A percentile compares a stretch with the other conserved stretches of the same genome.
Conservation (phyloP, 1,284 basidiomycete species). For the Microbotryum violaceum region DNA sequence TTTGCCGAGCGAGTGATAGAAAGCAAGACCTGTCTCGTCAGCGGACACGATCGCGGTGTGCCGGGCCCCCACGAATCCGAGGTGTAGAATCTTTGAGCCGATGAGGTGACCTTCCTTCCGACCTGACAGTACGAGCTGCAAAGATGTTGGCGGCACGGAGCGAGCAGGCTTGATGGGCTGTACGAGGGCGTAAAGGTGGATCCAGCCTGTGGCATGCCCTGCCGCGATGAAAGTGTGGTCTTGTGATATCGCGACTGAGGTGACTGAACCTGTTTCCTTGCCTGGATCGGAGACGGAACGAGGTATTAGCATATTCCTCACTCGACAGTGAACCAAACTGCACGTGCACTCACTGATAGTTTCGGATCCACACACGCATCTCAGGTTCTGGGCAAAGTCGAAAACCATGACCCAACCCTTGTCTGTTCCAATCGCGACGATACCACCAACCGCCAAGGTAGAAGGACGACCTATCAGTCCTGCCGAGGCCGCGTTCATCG, state of each 20-base stretch:
- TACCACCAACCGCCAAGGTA: constrained; percentile 73
- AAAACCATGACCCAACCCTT: constrained; percentile 73
- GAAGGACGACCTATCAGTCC: constrained; percentile 55
- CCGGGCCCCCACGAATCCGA: constrained; percentile 85
- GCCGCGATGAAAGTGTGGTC: constrained; percentile 90
- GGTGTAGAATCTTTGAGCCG: constrained; percentile 73
- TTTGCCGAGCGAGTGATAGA: constrained; percentile 91
- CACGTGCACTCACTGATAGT: constrained; percentile 50
- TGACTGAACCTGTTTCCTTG: constrained; percentile 66
- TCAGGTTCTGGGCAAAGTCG: constrained; percentile 77
- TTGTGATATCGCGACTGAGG: constrained; percentile 79
- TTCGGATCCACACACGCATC: constrained; percentile 63
- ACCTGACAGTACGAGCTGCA: constrained; percentile 63
- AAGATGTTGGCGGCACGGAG: constrained; percentile 61
- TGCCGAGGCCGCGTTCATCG: constrained; percentile 5
- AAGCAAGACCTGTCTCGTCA: constrained; percentile 83
- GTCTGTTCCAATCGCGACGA: constrained; percentile 83
- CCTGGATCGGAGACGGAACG: constrained; percentile 42
- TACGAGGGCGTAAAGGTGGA: constrained; percentile 78
- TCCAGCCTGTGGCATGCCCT: constrained; percentile 76
- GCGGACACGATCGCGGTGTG: constrained; percentile 91
- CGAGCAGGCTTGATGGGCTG: constrained; percentile 54
- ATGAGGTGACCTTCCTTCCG: constrained; percentile 84
- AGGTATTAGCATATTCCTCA: neutral
- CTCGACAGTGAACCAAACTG: constrained; percentile 7